Base-by-base conservation (phyloP, 169 alveolate genomes). In the Amoebophrya sp. region DNA sequence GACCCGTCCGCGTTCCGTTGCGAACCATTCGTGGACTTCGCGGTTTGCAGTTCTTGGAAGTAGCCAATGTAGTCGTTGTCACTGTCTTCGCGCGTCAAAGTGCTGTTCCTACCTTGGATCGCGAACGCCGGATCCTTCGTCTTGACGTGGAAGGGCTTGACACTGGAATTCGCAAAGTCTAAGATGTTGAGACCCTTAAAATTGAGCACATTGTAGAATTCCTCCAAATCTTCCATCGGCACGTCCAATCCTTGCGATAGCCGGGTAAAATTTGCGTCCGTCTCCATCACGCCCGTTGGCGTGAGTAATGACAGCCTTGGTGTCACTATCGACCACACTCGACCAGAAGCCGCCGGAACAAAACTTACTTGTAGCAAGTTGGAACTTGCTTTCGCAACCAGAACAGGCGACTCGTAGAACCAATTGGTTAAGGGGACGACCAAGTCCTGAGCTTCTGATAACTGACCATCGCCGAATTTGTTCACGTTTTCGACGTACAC, bases 401-500 rank as follows among this genome's bases (percentile, higher is more conserved):
- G 83, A 12, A 0, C 2, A 29, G 83, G 83, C 36, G 83, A 65
- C 83, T 65, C 83, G 83, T 65, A 65, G 26, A 65, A 65, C 83
- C 83, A 65, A 36, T 65, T 65, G 36, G 83, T 65, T 10, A 65
- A 26, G 12, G 83, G 83, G 36, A 65, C 83, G 33, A 0, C 10
- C 83, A 65, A 65, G n/a, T 65, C 83, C 83, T 65, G 83, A 29
- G 83, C 38, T 36, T 65, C 83, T 6, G 83, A 65, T 36, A 65
- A 0, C 83, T 65, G 83, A 6, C 83, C 83, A 36, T 65, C 83
- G 33, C 83, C 83, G 83, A 26, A 65, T 36, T 65, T 65, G 83
- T 65, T 26, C 83, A 65, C 83, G 83, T 65, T 65, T 65, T 65
- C 83, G 39, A 65, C 83, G 83, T 65, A 65, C 83, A 65, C 83